Percentiles rank a stretch among this genome's conserved stretches.
Evolutionary conservation across 2,329 filamentous ascomycete species (phyloP).

Genomic region (Colletotrichum sp.): DNA sequence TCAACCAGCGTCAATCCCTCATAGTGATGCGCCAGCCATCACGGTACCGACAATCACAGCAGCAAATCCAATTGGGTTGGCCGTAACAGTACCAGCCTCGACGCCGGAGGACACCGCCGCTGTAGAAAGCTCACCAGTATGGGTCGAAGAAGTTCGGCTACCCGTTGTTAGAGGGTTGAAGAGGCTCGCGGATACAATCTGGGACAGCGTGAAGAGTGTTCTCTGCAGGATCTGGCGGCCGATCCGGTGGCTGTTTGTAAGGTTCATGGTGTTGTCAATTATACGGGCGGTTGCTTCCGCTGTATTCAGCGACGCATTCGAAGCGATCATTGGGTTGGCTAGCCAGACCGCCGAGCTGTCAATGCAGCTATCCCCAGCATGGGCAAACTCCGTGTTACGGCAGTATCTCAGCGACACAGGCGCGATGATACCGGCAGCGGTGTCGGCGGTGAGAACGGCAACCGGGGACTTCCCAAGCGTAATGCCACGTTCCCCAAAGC

Average conservation of each 20-base stretch:
- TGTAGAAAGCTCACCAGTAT: not conserved
- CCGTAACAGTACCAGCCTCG: not conserved
- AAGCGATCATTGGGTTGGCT: not conserved
- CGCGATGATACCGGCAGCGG: too few relatives aligned
- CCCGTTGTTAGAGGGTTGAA: not conserved
- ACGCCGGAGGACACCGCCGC: not conserved
- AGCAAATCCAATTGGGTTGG: not conserved
- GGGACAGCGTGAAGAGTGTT: not conserved
- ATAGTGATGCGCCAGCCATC: not conserved
- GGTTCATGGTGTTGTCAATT: not conserved
- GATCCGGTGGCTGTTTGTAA: not conserved
- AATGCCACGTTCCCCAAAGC: not conserved
- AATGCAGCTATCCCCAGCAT: not conserved
- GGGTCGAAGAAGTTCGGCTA: not conserved
- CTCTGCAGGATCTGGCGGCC: not conserved
- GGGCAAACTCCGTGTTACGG: not conserved
- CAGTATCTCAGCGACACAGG: not conserved
- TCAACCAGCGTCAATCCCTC: not conserved
- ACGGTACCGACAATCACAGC: not conserved
- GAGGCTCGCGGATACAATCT: not conserved
- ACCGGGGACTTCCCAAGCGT: not conserved
- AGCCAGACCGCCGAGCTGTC: not conserved
- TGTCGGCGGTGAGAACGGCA: not conserved
- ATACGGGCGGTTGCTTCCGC: not conserved
- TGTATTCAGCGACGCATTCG: not conserved